phyloP scores from a whole-genome alignment of 2,329 filamentous ascomycete species.

The Biscogniauxia mediterranea region DNA sequence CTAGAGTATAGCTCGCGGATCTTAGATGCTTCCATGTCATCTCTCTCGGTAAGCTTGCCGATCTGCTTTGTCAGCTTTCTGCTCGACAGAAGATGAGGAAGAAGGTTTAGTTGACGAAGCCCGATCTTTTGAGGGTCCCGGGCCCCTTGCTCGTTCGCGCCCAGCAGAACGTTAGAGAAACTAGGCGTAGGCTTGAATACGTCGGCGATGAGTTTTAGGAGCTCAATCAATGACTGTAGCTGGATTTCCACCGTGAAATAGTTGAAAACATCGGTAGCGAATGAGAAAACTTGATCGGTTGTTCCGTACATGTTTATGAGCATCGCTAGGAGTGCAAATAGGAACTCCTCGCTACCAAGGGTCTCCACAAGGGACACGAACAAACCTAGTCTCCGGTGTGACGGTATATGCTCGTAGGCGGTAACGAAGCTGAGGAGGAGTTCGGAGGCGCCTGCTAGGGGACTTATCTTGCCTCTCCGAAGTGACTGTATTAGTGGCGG shows the following conservation, averaged over 20 bases:
- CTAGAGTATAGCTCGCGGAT: slow-evolving; percentile 67
- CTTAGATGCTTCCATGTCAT: slow-evolving; percentile 65
- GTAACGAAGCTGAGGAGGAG: slow-evolving; percentile 94
- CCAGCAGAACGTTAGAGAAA: slow-evolving; percentile 71
- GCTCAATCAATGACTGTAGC: slow-evolving; percentile 73
- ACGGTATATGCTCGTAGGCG: slow-evolving; percentile 92
- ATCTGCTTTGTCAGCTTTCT: slow-evolving; percentile 57
- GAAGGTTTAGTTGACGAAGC: slow-evolving; percentile 52
- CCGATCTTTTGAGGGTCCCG: slow-evolving; percentile 51
- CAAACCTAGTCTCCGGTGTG: slow-evolving; percentile 76
- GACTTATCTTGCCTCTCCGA: slow-evolving; percentile 72
- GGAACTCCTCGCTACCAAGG: slow-evolving; percentile 79
- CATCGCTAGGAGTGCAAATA: slow-evolving; percentile 85
- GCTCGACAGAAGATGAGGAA: slow-evolving; percentile 58
- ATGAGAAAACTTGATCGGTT: slow-evolving; percentile 70
- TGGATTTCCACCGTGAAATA: slow-evolving; percentile 74
- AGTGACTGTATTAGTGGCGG: slow-evolving; percentile 87
- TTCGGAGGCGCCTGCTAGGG: slow-evolving; percentile 80
- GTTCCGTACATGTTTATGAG: slow-evolving; percentile 84
- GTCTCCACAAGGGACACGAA: slow-evolving; percentile 85
- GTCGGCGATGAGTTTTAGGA: slow-evolving; percentile 73
- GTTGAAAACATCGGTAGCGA: slow-evolving; percentile 71
- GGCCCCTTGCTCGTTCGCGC: slow-evolving; percentile 47
- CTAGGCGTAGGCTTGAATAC: slow-evolving; percentile 71
- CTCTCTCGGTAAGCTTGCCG: slow-evolving; percentile 53